A percentile compares a stretch with the other conserved stretches of the same genome.
Evolutionary conservation across 169 alveolate genomes (phyloP).

Genomic region (Plasmodium fragile): DNA sequence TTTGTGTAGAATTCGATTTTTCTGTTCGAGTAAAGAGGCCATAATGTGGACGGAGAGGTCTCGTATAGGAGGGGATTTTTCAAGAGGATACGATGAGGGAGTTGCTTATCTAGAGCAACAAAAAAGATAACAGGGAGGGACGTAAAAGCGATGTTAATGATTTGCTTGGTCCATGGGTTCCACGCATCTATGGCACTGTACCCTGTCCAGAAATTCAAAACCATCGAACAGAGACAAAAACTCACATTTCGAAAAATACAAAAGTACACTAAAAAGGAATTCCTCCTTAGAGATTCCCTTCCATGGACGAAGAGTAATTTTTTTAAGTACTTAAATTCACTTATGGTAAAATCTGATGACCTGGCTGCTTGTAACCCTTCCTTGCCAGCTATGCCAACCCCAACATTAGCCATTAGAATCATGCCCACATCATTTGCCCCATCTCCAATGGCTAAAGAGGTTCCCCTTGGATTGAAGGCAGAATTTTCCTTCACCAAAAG

Average conservation of each 20-base stretch:
- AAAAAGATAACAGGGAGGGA: constrained; percentile 84
- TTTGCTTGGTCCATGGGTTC: constrained; percentile 87
- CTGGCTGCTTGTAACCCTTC: constrained; percentile 97
- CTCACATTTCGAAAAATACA: constrained; percentile 84
- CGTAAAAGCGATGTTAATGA: constrained; percentile 85
- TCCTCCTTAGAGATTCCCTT: constrained; percentile 87
- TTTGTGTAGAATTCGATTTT: constrained; percentile 27
- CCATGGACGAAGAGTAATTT: constrained; percentile 92
- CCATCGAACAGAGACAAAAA: constrained; percentile 80
- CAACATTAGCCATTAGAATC: constrained; percentile 98
- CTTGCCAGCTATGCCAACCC: constrained; percentile 97
- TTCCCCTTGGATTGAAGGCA: constrained; percentile 86
- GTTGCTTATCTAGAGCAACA: constrained; percentile 85
- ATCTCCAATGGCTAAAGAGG: constrained; percentile 96
- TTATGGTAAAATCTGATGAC: constrained; percentile 92
- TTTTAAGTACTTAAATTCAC: constrained; percentile 90
- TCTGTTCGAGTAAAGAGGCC: constrained; percentile 75
- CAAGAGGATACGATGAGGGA: constrained; percentile 84
- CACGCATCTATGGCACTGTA: constrained; percentile 86
- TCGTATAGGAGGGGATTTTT: constrained; percentile 84
- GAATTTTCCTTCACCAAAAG: constrained; percentile 94
- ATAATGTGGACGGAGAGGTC: constrained; percentile 80
- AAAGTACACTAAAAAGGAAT: constrained; percentile 86
- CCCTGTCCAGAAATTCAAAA: constrained; percentile 79
- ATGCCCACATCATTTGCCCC: constrained; percentile 99